Evolutionary conservation across 257 asterid species (phyloP).

Genomic region (Osmanthus fragrans): DNA sequence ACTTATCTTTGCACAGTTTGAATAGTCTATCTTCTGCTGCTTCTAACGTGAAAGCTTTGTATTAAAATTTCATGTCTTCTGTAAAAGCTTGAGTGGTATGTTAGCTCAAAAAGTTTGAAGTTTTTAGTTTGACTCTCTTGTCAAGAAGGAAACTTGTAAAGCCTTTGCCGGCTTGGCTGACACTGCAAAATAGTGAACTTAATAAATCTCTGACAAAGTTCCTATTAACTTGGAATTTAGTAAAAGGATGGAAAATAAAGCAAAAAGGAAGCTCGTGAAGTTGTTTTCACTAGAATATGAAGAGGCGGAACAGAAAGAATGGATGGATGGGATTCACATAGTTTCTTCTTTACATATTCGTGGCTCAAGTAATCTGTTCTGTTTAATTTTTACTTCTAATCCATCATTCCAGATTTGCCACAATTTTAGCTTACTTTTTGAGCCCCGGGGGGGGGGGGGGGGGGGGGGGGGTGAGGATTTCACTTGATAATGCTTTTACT

Average conservation of each 20-base stretch:
- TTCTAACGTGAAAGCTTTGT: background rate
- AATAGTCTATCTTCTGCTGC: background rate
- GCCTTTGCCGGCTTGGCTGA: background rate
- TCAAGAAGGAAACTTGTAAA: background rate
- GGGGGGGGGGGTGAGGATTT: too few relatives aligned
- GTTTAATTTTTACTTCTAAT: background rate
- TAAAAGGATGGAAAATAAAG: background rate
- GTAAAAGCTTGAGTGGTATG: background rate
- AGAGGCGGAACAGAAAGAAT: background rate
- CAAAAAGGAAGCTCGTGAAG: background rate
- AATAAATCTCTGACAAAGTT: background rate
- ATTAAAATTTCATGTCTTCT: background rate
- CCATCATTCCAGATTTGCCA: background rate
- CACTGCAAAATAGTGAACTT: background rate
- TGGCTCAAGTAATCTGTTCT: background rate
- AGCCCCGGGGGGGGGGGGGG: too few relatives aligned
- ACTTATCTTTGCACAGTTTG: background rate
- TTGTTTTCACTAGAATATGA: background rate
- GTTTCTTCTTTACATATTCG: background rate
- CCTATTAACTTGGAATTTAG: background rate
- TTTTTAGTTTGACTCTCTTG: background rate
- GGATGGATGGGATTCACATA: background rate
- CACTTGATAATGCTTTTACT: too few relatives aligned
- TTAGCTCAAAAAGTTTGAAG: background rate
- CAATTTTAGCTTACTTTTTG: background rate